Conservation (phyloP, 2,329 filamentous ascomycete genomes). For the Paraconiothyrium brasiliense region DNA sequence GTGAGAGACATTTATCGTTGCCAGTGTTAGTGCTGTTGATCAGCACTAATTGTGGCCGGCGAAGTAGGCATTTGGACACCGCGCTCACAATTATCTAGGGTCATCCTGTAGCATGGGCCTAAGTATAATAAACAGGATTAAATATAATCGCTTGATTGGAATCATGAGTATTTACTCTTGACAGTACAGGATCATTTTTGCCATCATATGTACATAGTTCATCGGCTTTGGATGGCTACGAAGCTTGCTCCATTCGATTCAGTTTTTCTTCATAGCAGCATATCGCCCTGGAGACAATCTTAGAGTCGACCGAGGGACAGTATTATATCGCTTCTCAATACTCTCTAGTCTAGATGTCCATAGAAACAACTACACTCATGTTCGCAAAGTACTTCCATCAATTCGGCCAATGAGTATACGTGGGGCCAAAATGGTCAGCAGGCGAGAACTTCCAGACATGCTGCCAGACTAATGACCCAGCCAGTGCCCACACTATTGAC, state of each 20-base stretch:
- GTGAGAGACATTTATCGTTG: constrained; percentile 71
- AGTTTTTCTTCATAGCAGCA: neutral
- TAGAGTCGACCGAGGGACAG: neutral
- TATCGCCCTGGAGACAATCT: neutral
- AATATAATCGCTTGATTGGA: neutral
- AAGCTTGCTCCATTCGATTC: neutral
- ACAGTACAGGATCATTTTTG: neutral
- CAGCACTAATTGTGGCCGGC: neutral
- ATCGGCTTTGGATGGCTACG: neutral
- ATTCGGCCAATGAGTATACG: neutral
- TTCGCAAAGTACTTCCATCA: neutral
- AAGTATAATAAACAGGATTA: neutral
- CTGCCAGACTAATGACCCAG: neutral
- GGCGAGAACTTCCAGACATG: neutral
- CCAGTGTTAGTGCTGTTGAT: neutral
- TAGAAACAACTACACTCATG: neutral
- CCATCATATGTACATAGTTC: neutral
- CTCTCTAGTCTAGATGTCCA: neutral
- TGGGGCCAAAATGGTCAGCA: neutral
- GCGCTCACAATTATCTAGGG: neutral
- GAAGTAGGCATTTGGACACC: neutral
- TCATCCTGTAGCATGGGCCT: neutral
- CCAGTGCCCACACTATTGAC: neutral
- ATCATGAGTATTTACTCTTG: neutral
- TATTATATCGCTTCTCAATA: neutral